A percentile compares a stretch with the other conserved stretches of the same genome.
phyloP scores from a whole-genome alignment of 2,329 filamentous ascomycete species.

The Ophiobolus disseminans region DNA sequence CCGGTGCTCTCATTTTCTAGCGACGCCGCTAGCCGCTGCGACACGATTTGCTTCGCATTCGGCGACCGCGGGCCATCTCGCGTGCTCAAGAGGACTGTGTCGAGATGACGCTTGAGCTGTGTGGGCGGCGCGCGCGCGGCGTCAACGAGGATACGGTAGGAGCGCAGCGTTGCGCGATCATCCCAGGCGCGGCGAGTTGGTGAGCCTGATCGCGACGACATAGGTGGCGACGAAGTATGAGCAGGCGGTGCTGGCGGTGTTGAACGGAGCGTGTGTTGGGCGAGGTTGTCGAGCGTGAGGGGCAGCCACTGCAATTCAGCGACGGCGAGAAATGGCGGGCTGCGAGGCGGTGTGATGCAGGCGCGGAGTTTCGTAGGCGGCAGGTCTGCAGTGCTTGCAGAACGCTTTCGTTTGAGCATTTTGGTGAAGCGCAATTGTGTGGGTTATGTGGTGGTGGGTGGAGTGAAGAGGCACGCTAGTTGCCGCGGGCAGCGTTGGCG shows the following conservation, averaged over 20 bases:
- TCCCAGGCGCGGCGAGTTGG: slow-evolving; percentile 11
- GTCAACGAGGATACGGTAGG: slow-evolving; percentile 10
- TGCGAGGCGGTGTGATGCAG: no score
- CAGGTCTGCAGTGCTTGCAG: no score
- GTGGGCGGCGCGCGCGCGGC: slow-evolving; percentile 1
- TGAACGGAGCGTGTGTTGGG: slow-evolving; percentile 1
- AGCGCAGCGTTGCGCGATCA: slow-evolving; percentile 6
- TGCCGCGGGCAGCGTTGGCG: no score
- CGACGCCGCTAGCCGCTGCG: slow-evolving; percentile 12
- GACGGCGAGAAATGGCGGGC: background rate
- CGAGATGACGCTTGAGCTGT: slow-evolving; percentile 6
- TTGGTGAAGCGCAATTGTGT: no score
- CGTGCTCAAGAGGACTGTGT: slow-evolving; percentile 6
- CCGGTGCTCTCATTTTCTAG: slow-evolving; percentile 15
- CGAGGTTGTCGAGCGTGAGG: slow-evolving; percentile 6
- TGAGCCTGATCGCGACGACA: slow-evolving; percentile 12
- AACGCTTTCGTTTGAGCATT: no score
- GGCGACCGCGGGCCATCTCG: slow-evolving; percentile 13
- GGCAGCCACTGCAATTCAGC: slow-evolving; percentile 1
- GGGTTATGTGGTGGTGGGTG: no score
- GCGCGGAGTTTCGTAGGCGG: no score
- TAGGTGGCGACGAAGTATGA: background rate
- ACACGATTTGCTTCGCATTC: slow-evolving; percentile 12
- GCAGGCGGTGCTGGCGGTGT: background rate
- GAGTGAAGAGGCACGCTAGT: no score